Percentiles rank a stretch among this genome's conserved stretches.
Evolutionary conservation across 768 basidiomycete genomes (phyloP).

Genomic region (Bullera alba): DNA sequence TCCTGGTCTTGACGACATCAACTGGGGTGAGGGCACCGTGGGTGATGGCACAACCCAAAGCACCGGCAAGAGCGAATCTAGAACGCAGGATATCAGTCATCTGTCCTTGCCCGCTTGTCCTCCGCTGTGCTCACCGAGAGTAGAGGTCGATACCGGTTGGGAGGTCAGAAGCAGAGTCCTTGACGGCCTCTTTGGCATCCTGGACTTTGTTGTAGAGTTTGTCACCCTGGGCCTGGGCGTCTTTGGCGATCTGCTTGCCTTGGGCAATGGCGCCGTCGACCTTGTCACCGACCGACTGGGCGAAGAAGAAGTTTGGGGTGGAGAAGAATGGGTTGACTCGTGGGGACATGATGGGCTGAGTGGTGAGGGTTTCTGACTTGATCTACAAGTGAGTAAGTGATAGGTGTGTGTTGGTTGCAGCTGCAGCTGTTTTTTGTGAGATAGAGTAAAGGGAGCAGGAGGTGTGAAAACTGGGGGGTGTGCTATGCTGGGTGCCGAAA

Average conservation of each 20-base stretch:
- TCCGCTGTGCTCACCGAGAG: constrained; percentile 26
- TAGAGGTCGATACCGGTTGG: constrained; percentile 45
- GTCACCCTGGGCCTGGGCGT: constrained; percentile 23
- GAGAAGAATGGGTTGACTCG: constrained; percentile 46
- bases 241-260: constrained; percentile 28
- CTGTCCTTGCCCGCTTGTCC: neutral
- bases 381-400: too few species aligned
- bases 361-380: neutral
- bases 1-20: constrained; percentile 99
- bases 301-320: constrained; percentile 37
- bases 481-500: too few species aligned
- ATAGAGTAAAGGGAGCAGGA: too few species aligned
- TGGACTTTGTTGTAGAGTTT: constrained; percentile 26
- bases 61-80: constrained; percentile 47
- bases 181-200: constrained; percentile 42
- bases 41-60: constrained; percentile 46
- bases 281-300: constrained; percentile 45
- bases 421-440: too few species aligned
- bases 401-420: too few species aligned
- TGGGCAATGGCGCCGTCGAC: constrained; percentile 42
- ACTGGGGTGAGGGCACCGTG: constrained; percentile 46
- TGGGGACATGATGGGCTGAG: constrained; percentile 12
- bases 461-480: too few species aligned
- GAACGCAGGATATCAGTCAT: neutral
- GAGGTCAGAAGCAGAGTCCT: constrained; percentile 19